Base-by-base conservation (phyloP, 2,329 filamentous ascomycete genomes). In the Penicillium sp. region DNA sequence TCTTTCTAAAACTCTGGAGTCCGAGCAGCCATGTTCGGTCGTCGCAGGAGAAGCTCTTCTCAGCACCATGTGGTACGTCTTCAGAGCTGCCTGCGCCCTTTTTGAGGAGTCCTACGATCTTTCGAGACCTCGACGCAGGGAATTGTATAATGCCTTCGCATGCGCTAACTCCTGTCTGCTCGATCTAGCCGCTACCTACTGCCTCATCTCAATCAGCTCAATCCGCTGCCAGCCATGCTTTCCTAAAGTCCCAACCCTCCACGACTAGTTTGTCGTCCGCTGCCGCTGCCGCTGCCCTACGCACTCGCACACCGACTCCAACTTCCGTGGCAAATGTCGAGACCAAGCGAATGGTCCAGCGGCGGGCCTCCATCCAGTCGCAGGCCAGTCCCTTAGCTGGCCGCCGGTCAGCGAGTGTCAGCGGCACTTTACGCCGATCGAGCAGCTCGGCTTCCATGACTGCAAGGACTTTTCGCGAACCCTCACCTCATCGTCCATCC, bases 201-300 rank as follows among this genome's bases (percentile, higher is more conserved):
- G 74, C 79, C 47, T 83, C 83, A 46, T 81, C 82, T 41, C 84
- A 86, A 46, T 84, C 84, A 61, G 89, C 88, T 47, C 81, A 89
- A 44, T 83, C 86, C 38, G 89, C 89, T 46, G 89, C 90, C 50
- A 82, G 82, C 50, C 85, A 87, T 66, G 90, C 89, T 48, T 94
- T 91, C 69, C 77, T 85, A 63, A 82, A 80, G 58, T 82, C 78
- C 62, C 77, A 80, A 67, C 69, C 78, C 58, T 79, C 84, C 58
- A 79, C 79, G 67, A 75, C 73, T 49, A 82, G 81, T 48, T 77
- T 95, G 35, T 94, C 90, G 32, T 85, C 86, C 28, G 87, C 90
- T 6, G 91, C 91, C 10, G 90, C 91, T 6, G 89, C 89, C 13
- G 84, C 89, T 23, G 90, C 90, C 38, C 77, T 97, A 48, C 84